These are phyloP conservation scores for Elsinoe fawcettii DNA, from an alignment of 2,329 filamentous ascomycete genomes.

Conservation along the genomic window DNA sequence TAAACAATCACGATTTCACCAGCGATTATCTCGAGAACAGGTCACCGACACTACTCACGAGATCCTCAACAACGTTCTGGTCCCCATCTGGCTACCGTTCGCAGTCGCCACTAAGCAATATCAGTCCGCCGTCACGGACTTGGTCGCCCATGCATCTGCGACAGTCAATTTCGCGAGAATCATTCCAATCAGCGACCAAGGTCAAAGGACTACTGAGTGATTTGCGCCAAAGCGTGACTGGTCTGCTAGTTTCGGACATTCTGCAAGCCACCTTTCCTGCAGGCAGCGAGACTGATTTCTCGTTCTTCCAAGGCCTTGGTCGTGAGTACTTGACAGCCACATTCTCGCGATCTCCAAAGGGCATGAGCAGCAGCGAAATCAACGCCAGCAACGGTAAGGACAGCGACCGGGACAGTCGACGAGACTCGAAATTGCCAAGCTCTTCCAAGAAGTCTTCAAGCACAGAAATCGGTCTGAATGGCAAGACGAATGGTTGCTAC, in stretches of 20 bases:
- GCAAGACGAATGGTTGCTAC: neutral
- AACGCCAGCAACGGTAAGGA: neutral
- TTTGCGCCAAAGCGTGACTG: constrained; percentile 70
- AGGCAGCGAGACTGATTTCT: constrained; percentile 86
- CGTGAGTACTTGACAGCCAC: constrained; percentile 26
- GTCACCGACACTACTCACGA: constrained; percentile 63
- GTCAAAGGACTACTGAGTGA: constrained; percentile 58
- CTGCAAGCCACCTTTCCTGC: constrained; percentile 77
- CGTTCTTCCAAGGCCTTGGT: constrained; percentile 60
- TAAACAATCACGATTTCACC: constrained; percentile 46
- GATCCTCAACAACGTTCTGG: constrained; percentile 78
- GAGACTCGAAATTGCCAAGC: neutral
- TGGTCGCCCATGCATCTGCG: constrained; percentile 15
- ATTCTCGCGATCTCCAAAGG: neutral
- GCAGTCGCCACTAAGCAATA: constrained; percentile 56
- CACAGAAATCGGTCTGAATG: neutral
- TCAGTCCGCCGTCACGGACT: constrained; percentile 37
- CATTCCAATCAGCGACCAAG: constrained; percentile 11
- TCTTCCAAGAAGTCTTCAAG: neutral
- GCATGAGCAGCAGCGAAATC: neutral
- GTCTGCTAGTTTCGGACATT: constrained; percentile 79
- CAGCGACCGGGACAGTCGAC: neutral
- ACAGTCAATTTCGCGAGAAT: constrained; percentile 15
- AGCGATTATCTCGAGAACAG: constrained; percentile 59
- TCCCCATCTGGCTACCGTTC: constrained; percentile 69